Base-by-base conservation (phyloP, 148 eudicot genomes). In the Rhododendron molle region DNA sequence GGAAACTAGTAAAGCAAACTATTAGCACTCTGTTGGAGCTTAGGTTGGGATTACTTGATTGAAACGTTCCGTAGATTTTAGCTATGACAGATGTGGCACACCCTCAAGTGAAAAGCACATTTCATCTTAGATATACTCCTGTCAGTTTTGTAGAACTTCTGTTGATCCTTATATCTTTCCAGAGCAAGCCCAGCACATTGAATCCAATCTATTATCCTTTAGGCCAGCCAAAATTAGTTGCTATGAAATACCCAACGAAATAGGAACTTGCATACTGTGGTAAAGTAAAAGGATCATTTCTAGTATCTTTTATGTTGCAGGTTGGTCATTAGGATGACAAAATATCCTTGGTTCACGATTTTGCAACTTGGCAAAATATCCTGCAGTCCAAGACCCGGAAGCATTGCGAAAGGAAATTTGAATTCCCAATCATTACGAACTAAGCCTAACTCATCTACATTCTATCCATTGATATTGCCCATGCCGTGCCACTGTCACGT, bases 391-490 rank as follows among this genome's bases (percentile, higher is more conserved):
- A 69, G 74, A 34, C 36, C 74, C 3, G 74, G 36, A 69, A 26
- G 34, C 15, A 26, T 30, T 71, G 30, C 76, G 8, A 12, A 71
- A 71, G 76, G 38, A 71, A 71, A 30, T 30, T 71, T 16, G 13
- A 43, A 43, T 21, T 77, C 28, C n/a, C 0, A 15, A 7, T 43
- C 14, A 43, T 23, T 16, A 38, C 0, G 21, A 79, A 26, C 60
- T 79, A 79, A 47, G 52, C 21, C 58, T 26, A 77, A 43, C 47
- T 47, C 44, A 82, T 76, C 38, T 50, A 67, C 30, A 60, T 36
- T 28, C 72, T 82, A 65, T 88, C 86, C 86, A 86, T 67, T 36
- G 86, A 38, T 38, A 87, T 78, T 38, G 84, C 14, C 56, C 91
- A 43, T 90, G 89, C 16, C 50, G 54, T 40, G 73, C 72, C 73